These are phyloP conservation scores for Podaxis pistillaris DNA, from an alignment of 768 basidiomycete genomes.

Conservation along the genomic window DNA sequence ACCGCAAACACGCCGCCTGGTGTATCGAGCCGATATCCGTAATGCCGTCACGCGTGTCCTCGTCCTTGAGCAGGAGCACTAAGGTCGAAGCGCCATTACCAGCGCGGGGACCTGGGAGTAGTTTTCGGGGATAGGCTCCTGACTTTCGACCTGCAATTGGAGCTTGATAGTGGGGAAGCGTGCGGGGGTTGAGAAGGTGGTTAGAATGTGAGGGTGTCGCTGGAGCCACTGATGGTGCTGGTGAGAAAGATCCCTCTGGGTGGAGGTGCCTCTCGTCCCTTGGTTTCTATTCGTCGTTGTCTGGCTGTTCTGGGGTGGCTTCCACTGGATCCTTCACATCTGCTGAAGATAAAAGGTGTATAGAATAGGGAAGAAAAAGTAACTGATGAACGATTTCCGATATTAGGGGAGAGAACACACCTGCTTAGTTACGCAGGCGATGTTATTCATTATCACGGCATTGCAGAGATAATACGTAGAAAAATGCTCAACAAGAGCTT, in stretches of 20 bases:
- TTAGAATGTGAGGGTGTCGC: conserved; percentile 18
- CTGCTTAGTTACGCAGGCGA: no score
- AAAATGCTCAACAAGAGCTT: no score
- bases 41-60: conserved; percentile 86
- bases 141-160: conserved; percentile 40
- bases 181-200: conserved; percentile 15
- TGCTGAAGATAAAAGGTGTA: no score
- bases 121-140: no score
- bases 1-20: conserved; percentile 41
- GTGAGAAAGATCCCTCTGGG: conserved; percentile 15
- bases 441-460: no score
- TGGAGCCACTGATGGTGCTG: conserved; percentile 13
- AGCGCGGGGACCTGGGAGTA: conserved; percentile 82
- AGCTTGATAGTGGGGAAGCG: conserved; percentile 23
- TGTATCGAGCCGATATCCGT: conserved; percentile 86
- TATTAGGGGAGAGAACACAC: no score
- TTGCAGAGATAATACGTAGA: no score
- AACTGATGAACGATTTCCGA: no score
- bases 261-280: neutral
- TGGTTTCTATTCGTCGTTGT: neutral
- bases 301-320: neutral
- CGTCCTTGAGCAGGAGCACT: conserved; percentile 74
- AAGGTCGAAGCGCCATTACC: conserved; percentile 92
- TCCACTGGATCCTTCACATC: no score
- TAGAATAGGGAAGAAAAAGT: no score